Evolutionary conservation across 331 rosid species (phyloP), one percentile per base, ranked within the genome.

Genomic region (Cydonia oblonga): DNA sequence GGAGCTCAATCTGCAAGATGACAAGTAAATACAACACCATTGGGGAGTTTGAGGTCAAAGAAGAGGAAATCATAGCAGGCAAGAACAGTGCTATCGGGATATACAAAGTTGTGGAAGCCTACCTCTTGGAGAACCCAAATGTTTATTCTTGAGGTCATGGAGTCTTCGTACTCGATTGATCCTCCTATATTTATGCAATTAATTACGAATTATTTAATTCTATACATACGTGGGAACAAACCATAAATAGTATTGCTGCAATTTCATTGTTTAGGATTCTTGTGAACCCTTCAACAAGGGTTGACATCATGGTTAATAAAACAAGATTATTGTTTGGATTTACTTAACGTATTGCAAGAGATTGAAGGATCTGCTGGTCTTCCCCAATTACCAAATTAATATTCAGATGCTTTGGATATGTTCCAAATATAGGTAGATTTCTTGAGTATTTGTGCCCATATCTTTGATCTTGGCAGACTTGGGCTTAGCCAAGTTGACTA

Each of bases 41-140:
- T n/a, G 92, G 82, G 2, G 87, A 69, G 9, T 59, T 29, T 72
- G 81, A 77, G 62, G 75, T 91, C 61, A 86, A 64, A 4, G 97
- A 91, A 76, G 89, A 87, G 78, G 88, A 88, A 33, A 28, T 84
- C 7, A 88, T 85, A 75, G 90, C 81, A 62, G 89, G 96, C 69
- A 88, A 83, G 49, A 93, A 91, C 69, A 91, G 81, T 70, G 84
- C 89, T 2, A 53, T 82, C 79, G 96, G 82, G 52, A 59, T 91
- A 52, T 87, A 79, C 86, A 85, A 74, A 76, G 81, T 87, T 61
- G 90, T 90, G 29, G 92, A 87, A 84, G 74, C 92, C 56, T 90
- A 81, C 77, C 90, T 90, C 52, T 42, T 77, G n/a, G 79, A 85
- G 64, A 90, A 88, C 85, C 96, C 96, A 61, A 76, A 80, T 76